A percentile compares a stretch with the other conserved stretches of the same genome.
These are phyloP conservation scores for Plasmodium coatneyi DNA, from an alignment of 169 alveolate genomes.

Conservation along the genomic window DNA sequence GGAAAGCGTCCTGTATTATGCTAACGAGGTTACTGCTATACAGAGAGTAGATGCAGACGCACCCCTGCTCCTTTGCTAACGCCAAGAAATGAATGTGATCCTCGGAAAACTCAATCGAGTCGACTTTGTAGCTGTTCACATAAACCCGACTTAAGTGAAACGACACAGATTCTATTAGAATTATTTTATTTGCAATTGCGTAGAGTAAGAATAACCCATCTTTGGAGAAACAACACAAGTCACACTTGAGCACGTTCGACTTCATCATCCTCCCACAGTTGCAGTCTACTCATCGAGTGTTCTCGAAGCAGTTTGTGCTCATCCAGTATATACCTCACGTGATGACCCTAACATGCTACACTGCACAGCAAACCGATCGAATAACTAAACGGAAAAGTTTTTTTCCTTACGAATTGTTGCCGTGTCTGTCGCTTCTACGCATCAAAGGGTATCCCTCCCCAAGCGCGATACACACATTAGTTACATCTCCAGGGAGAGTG, in stretches of 20 bases:
- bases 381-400: background rate
- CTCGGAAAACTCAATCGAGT: constrained; percentile 7
- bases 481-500: background rate
- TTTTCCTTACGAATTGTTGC: background rate
- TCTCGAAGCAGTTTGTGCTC: background rate
- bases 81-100: constrained; percentile 45
- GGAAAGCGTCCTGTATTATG: constrained; percentile 19
- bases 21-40: background rate
- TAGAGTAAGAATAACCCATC: constrained; percentile 39
- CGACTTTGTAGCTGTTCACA: constrained; percentile 28
- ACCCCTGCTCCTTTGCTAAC: constrained; percentile 25
- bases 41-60: constrained; percentile 27
- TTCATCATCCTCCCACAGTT: background rate
- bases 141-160: background rate
- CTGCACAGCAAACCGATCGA: background rate
- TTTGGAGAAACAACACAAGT: constrained; percentile 30
- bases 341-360: background rate
- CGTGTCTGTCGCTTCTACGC: background rate
- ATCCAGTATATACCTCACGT: background rate
- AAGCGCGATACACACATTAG: background rate
- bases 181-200: constrained; percentile 15
- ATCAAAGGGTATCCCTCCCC: background rate
- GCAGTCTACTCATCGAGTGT: background rate
- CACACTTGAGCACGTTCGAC: background rate
- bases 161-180: constrained; percentile 9